phyloP scores from a whole-genome alignment of 345 rosid species.

The Sisymbrium irio region DNA sequence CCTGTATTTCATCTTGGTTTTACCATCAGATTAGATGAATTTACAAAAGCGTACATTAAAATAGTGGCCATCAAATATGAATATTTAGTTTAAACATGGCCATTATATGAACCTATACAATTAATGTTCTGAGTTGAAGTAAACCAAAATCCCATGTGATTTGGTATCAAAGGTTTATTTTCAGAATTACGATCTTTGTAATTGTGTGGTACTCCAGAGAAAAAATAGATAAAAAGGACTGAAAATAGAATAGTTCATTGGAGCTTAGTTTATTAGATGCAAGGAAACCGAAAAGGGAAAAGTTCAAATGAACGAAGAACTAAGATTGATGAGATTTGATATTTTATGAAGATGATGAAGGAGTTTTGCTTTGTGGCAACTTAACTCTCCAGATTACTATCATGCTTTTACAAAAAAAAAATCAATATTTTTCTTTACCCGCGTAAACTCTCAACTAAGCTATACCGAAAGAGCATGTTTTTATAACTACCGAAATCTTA shows the following conservation, averaged over 20 bases:
- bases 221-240: too few species aligned
- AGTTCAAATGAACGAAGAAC: background rate
- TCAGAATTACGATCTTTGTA: background rate
- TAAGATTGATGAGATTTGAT: background rate
- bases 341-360: background rate
- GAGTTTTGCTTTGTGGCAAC: background rate
- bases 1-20: too few species aligned
- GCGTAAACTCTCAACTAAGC: too few species aligned
- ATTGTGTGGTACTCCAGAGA: background rate
- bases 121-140: constrained; percentile 8
- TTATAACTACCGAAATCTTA: too few species aligned
- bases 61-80: background rate
- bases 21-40: too few species aligned
- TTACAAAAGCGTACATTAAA: background rate
- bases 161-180: constrained; percentile 1
- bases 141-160: constrained; percentile 12
- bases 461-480: too few species aligned
- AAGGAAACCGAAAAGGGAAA: background rate
- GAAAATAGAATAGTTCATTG: background rate
- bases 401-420: too few species aligned
- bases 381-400: background rate
- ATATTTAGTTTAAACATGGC: constrained; percentile 3
- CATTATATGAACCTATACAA: constrained; percentile 7
- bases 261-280: background rate
- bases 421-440: too few species aligned